A percentile compares a stretch with the other conserved stretches of the same genome.
Evolutionary conservation across 2,329 filamentous ascomycete species (phyloP).

Genomic region (Pseudogymnoascus verrucosus): DNA sequence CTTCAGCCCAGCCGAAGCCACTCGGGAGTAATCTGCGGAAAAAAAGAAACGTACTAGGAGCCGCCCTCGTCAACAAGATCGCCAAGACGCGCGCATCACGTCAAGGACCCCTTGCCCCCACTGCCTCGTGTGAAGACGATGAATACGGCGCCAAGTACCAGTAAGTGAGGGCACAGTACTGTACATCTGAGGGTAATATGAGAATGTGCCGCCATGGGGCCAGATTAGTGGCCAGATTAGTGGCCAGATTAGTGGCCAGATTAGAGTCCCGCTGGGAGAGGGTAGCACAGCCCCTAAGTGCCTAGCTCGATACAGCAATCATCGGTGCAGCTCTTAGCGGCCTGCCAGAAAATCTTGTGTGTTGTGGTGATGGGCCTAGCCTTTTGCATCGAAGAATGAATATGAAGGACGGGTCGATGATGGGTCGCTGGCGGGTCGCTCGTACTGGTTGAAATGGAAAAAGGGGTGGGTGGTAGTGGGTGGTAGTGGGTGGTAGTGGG

Average conservation of each 20-base stretch:
- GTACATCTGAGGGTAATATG: not conserved
- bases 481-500: no score
- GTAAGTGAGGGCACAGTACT: not conserved
- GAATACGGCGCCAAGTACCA: not conserved
- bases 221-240: not conserved
- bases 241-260: not conserved
- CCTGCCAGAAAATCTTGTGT: not conserved
- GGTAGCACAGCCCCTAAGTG: not conserved
- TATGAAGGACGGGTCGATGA: not conserved
- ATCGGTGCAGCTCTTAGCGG: no score
- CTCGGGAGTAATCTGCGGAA: not conserved
- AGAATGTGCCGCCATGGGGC: not conserved
- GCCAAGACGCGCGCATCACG: not conserved
- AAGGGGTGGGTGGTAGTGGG: not conserved
- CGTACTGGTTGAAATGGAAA: not conserved
- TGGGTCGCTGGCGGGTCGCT: not conserved
- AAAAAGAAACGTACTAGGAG: not conserved
- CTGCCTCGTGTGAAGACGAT: not conserved
- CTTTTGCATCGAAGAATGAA: not conserved
- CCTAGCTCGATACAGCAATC: not conserved
- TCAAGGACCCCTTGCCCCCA: not conserved
- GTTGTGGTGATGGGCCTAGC: not conserved
- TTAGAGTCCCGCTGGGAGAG: no score
- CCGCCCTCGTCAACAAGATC: not conserved
- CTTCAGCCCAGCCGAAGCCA: not conserved